Evolutionary conservation across 805 yeast genomes (phyloP).

Genomic region (Saturnispora serradocipensis): DNA sequence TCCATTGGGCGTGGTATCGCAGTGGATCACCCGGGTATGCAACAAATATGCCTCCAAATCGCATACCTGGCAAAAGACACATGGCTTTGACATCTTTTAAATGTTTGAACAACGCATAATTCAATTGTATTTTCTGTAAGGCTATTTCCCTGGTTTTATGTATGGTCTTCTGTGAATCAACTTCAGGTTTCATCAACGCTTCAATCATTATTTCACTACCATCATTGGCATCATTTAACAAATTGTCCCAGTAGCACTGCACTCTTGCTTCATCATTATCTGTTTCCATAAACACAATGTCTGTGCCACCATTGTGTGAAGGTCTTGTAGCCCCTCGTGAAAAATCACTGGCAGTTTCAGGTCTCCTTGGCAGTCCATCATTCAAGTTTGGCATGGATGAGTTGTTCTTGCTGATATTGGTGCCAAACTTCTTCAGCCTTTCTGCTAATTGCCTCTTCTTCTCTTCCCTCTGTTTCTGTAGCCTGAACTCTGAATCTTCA

Average conservation of each 20-base stretch:
- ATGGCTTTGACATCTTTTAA: slow-evolving; percentile 25
- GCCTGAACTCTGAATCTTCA: slow-evolving; percentile 7
- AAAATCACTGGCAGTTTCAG: background rate
- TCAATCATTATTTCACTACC: slow-evolving; percentile 1
- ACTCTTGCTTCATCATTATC: slow-evolving; percentile 12
- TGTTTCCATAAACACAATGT: slow-evolving; percentile 17
- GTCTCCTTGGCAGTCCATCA: slow-evolving; percentile 7
- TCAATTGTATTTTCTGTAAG: slow-evolving; percentile 9
- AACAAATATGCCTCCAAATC: slow-evolving; percentile 84
- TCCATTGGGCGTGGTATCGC: slow-evolving; percentile 78
- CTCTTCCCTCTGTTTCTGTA: slow-evolving; percentile 11
- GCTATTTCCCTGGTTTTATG: background rate
- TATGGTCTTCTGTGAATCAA: background rate
- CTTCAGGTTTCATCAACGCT: slow-evolving; percentile 2
- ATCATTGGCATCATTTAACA: background rate
- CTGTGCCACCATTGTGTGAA: slow-evolving; percentile 4
- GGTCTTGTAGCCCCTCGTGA: background rate
- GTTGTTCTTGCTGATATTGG: slow-evolving; percentile 2
- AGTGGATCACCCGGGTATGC: slow-evolving; percentile 95
- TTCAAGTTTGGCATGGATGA: slow-evolving; percentile 14
- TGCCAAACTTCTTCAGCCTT: slow-evolving; percentile 11
- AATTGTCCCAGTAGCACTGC: background rate
- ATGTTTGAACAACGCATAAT: slow-evolving; percentile 17
- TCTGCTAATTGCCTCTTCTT: slow-evolving; percentile 10
- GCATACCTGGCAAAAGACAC: slow-evolving; percentile 69